Conservation (phyloP, 2,329 filamentous ascomycete genomes). For the Trichoderma sp. region DNA sequence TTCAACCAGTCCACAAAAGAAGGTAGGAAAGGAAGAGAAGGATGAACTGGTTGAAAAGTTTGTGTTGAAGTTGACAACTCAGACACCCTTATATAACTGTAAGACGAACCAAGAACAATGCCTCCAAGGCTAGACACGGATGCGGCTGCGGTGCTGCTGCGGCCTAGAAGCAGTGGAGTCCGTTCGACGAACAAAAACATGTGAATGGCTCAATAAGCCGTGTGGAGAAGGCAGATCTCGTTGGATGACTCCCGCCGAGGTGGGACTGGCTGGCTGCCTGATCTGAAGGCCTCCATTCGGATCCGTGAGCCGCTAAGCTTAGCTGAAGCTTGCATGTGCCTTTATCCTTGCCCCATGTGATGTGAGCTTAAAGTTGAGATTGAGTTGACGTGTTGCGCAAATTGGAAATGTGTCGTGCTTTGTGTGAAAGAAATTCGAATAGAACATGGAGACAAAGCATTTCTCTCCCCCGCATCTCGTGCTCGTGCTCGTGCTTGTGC, state of each 20-base stretch:
- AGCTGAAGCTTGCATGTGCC: not conserved
- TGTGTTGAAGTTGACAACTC: not conserved
- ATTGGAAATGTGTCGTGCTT: not conserved
- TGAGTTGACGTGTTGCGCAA: not conserved
- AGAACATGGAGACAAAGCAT: not conserved
- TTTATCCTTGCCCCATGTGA: not conserved
- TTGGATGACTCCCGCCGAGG: slow-evolving; percentile 13
- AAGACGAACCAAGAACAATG: not conserved
- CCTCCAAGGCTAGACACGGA: not conserved
- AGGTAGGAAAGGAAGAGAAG: not conserved
- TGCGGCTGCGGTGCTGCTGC: slow-evolving; percentile 1
- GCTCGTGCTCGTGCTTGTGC: not conserved
- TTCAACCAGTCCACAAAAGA: not conserved
- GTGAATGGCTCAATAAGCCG: not conserved
- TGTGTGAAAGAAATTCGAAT: not conserved
- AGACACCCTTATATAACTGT: not conserved
- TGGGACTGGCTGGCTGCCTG: slow-evolving; percentile 13
- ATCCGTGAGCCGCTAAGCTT: not conserved
- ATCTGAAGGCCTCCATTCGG: not conserved
- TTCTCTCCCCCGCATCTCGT: not conserved
- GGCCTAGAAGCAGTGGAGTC: slow-evolving; percentile 8
- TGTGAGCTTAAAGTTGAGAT: not conserved
- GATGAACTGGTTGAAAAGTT: not conserved
- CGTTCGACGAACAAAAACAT: not conserved
- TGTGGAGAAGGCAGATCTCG: slow-evolving; percentile 6